phyloP scores from a whole-genome alignment of 2,329 filamentous ascomycete species.

The Daldinia sp. region DNA sequence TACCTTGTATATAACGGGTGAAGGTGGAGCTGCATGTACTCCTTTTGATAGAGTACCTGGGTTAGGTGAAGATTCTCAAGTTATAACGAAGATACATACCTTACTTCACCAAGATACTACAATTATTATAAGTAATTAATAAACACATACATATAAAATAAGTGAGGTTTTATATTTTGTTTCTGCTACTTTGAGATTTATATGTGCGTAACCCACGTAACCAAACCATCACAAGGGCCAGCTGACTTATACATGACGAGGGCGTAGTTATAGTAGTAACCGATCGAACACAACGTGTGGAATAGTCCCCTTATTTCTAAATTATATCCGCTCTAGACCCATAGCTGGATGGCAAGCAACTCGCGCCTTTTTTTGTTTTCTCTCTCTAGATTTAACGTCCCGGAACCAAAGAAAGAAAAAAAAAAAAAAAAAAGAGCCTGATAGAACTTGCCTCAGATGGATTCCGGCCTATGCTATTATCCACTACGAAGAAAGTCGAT shows the following conservation, averaged over 20 bases:
- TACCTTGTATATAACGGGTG: no score
- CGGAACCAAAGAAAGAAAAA: no score
- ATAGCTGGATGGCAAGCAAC: constrained; percentile 2
- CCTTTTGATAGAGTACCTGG: not conserved
- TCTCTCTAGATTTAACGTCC: not conserved
- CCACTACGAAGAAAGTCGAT: not conserved
- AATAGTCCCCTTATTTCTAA: not conserved
- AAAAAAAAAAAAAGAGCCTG: not conserved
- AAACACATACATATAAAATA: not conserved
- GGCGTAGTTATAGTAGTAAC: not conserved
- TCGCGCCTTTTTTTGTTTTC: not conserved
- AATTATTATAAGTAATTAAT: not conserved
- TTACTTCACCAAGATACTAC: no score
- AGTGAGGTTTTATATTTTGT: constrained; percentile 1
- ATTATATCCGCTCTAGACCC: constrained; percentile 18
- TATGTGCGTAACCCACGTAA: not conserved
- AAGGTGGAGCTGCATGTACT: not conserved
- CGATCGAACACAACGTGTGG: not conserved
- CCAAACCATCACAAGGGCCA: not conserved
- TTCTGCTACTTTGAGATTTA: not conserved
- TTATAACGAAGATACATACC: not conserved
- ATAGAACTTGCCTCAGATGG: not conserved
- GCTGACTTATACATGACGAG: no score
- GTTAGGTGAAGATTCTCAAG: not conserved
- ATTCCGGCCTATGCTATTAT: not conserved